Evolutionary conservation across 805 yeast genomes (phyloP), one percentile per base, ranked within the genome.

Genomic region (Cephaloascus albidus): DNA sequence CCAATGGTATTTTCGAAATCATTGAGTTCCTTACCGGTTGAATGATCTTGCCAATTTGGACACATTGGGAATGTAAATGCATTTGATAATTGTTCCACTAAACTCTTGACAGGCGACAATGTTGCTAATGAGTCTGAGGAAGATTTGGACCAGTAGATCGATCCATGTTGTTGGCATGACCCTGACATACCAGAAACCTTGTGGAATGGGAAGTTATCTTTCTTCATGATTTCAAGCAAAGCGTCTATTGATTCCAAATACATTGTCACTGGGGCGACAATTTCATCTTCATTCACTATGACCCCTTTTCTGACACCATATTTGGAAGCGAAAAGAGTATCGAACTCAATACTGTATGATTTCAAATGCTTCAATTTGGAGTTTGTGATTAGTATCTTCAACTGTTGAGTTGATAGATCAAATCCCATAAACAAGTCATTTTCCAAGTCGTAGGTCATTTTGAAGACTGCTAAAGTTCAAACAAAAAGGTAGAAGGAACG

Each of bases 11-110:
- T 54, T 51, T 85, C 93, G 49, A 86, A 80, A 27, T 57, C 68
- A 20, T 63, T 52, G 40, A 85, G 68, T 54, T 88, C 95, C 17
- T 66, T 59, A 3, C 76, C 81, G 0, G 97, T 88, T 18, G 93
- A 81, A 53, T 86, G 95, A 53, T 88, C 96, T 58, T 88, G 97
- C 97, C 97, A 88, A 54, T 89, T 88, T 6, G 96, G 95, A 3
- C 94, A 81, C 33, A 68, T 68, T 4, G 70, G 64, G 48, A 78
- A 69, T 2, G 90, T 65, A 46, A 85, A 81, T 1, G 83, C 81
- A 1, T 48, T 47, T 17, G 50, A 48, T 31, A 84, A 50, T 44
- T 73, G 84, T 2, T 63, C 68, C 30, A 64, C 53, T 37, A 85
- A 60, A 2, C 64, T 43, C 10, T 50, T 37, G 3, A 47, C 43